phyloP scores from a whole-genome alignment of 768 basidiomycete genomes.

The Podaxis sp. region DNA sequence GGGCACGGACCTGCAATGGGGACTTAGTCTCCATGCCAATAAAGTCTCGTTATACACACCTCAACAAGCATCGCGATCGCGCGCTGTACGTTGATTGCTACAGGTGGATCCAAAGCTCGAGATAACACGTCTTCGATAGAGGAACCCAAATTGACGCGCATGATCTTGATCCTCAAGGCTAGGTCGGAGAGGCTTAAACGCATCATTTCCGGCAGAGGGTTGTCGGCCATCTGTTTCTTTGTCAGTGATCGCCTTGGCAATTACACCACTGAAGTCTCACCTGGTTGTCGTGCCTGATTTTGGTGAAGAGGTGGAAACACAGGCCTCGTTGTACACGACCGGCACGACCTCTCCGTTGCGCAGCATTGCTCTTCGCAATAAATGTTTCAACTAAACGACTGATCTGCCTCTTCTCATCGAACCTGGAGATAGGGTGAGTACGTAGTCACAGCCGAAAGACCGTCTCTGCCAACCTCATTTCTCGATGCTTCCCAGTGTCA shows the following conservation, averaged over 20 bases:
- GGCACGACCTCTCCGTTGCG: slow-evolving; percentile 86
- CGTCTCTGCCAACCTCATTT: slow-evolving; percentile 66
- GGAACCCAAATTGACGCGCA: slow-evolving; percentile 81
- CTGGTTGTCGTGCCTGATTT: slow-evolving; percentile 77
- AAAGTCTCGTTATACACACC: slow-evolving; percentile 36
- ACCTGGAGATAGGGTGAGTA: slow-evolving; percentile 42
- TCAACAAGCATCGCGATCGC: slow-evolving; percentile 92
- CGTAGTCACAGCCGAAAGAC: not conserved
- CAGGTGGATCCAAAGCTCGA: slow-evolving; percentile 87
- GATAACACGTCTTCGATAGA: slow-evolving; percentile 91
- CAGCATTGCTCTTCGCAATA: slow-evolving; percentile 88
- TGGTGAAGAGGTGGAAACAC: slow-evolving; percentile 96
- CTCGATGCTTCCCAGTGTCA: slow-evolving; percentile 90
- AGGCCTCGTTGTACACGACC: slow-evolving; percentile 88
- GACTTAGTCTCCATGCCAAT: slow-evolving; percentile 8
- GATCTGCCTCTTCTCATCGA: slow-evolving; percentile 96
- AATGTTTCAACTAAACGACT: slow-evolving; percentile 91
- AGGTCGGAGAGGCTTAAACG: slow-evolving; percentile 91
- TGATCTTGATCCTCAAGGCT: slow-evolving; percentile 88
- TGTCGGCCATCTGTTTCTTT: slow-evolving; percentile 69
- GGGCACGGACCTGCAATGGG: slow-evolving; percentile 68
- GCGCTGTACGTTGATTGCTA: slow-evolving; percentile 81
- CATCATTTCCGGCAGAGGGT: slow-evolving; percentile 94
- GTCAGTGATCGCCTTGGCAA: slow-evolving; percentile 4
- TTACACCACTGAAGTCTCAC: slow-evolving; percentile 30